phyloP scores from a whole-genome alignment of 306 rosid genomes.

The Aeschynomene evenia region DNA sequence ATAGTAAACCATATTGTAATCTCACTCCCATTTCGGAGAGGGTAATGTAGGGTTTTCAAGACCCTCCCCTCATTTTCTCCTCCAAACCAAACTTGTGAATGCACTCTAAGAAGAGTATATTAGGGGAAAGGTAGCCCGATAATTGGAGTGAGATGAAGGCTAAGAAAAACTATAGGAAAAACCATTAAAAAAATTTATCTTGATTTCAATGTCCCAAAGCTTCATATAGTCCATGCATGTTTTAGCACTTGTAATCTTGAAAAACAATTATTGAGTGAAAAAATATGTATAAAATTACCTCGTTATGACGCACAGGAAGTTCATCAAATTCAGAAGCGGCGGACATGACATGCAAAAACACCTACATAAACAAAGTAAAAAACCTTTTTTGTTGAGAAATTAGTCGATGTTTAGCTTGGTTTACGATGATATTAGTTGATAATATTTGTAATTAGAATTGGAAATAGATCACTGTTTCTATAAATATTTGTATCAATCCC shows the following conservation, averaged over 20 bases:
- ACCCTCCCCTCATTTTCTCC: no score
- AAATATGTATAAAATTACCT: conserved; percentile 53
- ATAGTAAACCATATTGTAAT: no score
- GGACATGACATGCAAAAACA: conserved; percentile 80
- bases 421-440: neutral
- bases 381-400: neutral
- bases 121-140: no score
- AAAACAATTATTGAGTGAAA: neutral
- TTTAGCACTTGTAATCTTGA: neutral
- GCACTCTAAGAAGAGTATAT: no score
- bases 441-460: neutral
- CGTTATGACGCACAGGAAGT: conserved; percentile 95
- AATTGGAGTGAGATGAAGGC: no score
- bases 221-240: neutral
- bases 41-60: no score
- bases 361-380: conserved; percentile 44
- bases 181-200: no score
- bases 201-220: no score
- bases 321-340: conserved; percentile 93
- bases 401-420: neutral
- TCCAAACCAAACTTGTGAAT: no score
- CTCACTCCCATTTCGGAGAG: no score
- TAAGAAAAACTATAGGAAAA: no score
- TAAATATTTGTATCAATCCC: neutral
- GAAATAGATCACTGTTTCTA: neutral